Conservation (phyloP, 768 basidiomycete species). For the Termitomyces sp. region DNA sequence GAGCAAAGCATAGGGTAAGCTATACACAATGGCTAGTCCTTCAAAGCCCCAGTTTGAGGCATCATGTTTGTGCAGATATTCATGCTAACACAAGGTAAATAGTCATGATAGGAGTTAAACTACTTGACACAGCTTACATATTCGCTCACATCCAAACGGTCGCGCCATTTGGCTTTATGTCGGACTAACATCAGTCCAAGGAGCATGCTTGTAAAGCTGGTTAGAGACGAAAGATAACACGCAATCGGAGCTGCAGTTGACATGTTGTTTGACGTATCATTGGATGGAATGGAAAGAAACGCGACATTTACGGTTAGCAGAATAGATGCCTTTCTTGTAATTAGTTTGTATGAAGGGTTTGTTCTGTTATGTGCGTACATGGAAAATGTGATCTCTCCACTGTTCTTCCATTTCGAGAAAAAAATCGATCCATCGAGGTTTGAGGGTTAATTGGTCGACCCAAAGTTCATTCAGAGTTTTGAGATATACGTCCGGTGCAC, state of each 20-base stretch:
- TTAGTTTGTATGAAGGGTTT: conserved; percentile 20
- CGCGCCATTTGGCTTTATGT: conserved; percentile 23
- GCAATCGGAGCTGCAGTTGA: conserved; percentile 27
- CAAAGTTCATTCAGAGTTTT: conserved; percentile 36
- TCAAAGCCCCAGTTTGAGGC: background rate
- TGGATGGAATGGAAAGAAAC: conserved; percentile 36
- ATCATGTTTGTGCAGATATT: background rate
- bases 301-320: conserved; percentile 43
- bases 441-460: conserved; percentile 35
- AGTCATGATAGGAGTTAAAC: background rate
- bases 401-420: conserved; percentile 30
- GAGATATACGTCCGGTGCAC: conserved; percentile 36
- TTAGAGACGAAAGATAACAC: conserved; percentile 37
- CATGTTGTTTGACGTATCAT: conserved; percentile 28
- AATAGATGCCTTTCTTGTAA: conserved; percentile 33
- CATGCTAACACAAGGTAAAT: background rate
- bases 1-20: conserved; percentile 8
- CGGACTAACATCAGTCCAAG: conserved; percentile 37
- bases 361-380: conserved; percentile 24
- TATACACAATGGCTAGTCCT: conserved; percentile 1
- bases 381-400: conserved; percentile 35
- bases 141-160: conserved; percentile 5
- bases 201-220: conserved; percentile 36
- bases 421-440: conserved; percentile 32
- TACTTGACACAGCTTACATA: background rate